Evolutionary conservation across 2,329 filamentous ascomycete species (phyloP).

Genomic region (Ilyonectria mors-panacis): DNA sequence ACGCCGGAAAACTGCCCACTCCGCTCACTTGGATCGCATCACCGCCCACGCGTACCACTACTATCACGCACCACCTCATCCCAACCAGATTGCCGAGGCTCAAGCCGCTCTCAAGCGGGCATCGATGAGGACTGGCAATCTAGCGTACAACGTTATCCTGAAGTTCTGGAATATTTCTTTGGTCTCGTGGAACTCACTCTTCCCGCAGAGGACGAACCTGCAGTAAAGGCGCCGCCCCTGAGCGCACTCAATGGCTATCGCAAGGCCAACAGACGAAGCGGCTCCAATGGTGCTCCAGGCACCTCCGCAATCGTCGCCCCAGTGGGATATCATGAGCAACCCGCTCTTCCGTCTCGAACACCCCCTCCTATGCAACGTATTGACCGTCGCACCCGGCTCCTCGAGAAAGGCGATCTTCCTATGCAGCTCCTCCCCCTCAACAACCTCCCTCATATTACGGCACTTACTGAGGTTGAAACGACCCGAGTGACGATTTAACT

Average conservation of each 20-base stretch:
- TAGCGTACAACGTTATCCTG: slow-evolving; percentile 82
- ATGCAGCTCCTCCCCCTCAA: slow-evolving; percentile 40
- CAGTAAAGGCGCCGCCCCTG: slow-evolving; percentile 73
- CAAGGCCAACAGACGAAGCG: slow-evolving; percentile 61
- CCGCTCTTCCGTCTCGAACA: slow-evolving; percentile 45
- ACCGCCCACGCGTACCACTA: slow-evolving; percentile 69
- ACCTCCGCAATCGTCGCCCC: slow-evolving; percentile 44
- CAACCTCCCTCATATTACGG: slow-evolving; percentile 40
- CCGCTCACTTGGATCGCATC: slow-evolving; percentile 69
- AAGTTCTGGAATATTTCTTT: slow-evolving; percentile 87
- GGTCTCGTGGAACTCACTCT: slow-evolving; percentile 76
- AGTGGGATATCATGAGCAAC: slow-evolving; percentile 45
- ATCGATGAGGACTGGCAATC: slow-evolving; percentile 86
- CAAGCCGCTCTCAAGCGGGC: slow-evolving; percentile 76
- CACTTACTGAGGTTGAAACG: slow-evolving; percentile 31
- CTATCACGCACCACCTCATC: slow-evolving; percentile 71
- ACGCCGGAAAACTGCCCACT: slow-evolving; percentile 71
- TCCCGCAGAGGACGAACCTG: slow-evolving; percentile 73
- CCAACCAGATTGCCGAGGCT: slow-evolving; percentile 74
- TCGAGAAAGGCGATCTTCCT: slow-evolving; percentile 43
- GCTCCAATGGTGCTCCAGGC: slow-evolving; percentile 55
- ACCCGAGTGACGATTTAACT: slow-evolving; percentile 23
- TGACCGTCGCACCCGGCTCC: slow-evolving; percentile 47
- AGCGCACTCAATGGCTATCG: slow-evolving; percentile 66
- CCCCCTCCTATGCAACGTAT: slow-evolving; percentile 46